Base-by-base conservation (phyloP, 106 monocot species). In the Alisma plantagoaquatica region DNA sequence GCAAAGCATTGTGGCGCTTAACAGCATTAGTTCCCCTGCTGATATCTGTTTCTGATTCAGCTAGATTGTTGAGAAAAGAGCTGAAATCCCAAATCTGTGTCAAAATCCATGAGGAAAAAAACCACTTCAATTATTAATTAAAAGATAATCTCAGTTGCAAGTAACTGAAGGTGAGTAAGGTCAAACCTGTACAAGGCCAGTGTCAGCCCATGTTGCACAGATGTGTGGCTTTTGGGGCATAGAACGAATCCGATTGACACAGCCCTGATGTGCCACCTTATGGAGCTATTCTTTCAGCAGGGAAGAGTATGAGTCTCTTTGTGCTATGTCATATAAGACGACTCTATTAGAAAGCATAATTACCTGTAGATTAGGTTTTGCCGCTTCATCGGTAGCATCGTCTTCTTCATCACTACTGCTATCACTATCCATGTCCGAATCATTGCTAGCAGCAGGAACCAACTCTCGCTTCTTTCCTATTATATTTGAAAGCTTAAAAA, bases 401-500 rank as follows among this genome's bases (percentile, higher is more conserved):
- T 77, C 83, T 63, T 73, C 74, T 56, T 90, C 90, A 79, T 81
- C 81, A 23, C 89, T 87, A 44, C 83, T 82, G 49, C 82, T 82
- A 12, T 79, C 78, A 61, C 75, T 78, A 23, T 85, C 85, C 68
- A 69, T 74, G 6, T 85, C 82, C 27, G 22, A 23, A 11, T 89
- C 84, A 53, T 70, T 44, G 35, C 62, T 77, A 7, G 35, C 35
- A 38, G 6, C n/a, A 44, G 98, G 89, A 27, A 98, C 27, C 44
- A 82, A 63, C 48, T 79, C 81, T 52, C 74, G 78, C 54, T 76
- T 98, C 59, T 82, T 98, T 31, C 98, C 98, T 66, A 31, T 58
- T 54, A 98, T 98, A 51, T 82, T 90, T 3, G 90, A 90, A 18
- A 98, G 70, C 44, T 98, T 98, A 57, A 85, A 90, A 53, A 98